Conservation (phyloP, 371 early-diverging fungal species). For the Nematocida sp. region DNA sequence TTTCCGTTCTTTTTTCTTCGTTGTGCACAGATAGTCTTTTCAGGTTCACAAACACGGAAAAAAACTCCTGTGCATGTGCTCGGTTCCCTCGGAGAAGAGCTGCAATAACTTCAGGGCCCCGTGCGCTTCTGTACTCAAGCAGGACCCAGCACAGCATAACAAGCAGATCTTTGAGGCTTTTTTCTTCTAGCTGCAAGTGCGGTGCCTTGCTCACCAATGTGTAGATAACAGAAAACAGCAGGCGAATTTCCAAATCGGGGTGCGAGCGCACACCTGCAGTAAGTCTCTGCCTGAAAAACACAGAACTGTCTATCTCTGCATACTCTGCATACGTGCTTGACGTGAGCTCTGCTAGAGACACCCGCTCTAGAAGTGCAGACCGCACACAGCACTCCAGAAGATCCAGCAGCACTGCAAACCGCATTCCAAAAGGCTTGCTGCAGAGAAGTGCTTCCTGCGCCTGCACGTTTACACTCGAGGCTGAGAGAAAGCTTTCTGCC, state of each 20-base stretch:
- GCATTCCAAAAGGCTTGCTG: background rate
- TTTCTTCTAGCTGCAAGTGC: background rate
- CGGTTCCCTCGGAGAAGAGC: background rate
- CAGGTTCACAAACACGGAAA: conserved; percentile 38
- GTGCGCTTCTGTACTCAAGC: background rate
- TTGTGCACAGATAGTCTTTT: conserved; percentile 1
- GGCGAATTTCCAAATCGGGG: conserved; percentile 4
- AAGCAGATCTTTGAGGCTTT: background rate
- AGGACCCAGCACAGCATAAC: conserved; percentile 22
- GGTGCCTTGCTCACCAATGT: background rate
- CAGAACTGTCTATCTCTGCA: background rate
- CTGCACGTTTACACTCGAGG: background rate
- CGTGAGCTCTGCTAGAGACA: background rate
- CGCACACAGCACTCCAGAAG: conserved; percentile 22
- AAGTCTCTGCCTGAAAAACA: conserved; percentile 28
- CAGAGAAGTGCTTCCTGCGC: background rate
- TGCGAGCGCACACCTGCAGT: conserved; percentile 1
- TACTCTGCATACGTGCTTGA: background rate
- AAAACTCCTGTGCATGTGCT: background rate
- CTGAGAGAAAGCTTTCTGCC: background rate
- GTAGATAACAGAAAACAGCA: conserved; percentile 17
- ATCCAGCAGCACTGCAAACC: conserved; percentile 19
- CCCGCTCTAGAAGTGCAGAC: conserved; percentile 11
- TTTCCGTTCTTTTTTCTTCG: background rate
- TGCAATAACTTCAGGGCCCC: conserved; percentile 8